phyloP scores from a whole-genome alignment of 306 rosid genomes.

The Malus fusca region DNA sequence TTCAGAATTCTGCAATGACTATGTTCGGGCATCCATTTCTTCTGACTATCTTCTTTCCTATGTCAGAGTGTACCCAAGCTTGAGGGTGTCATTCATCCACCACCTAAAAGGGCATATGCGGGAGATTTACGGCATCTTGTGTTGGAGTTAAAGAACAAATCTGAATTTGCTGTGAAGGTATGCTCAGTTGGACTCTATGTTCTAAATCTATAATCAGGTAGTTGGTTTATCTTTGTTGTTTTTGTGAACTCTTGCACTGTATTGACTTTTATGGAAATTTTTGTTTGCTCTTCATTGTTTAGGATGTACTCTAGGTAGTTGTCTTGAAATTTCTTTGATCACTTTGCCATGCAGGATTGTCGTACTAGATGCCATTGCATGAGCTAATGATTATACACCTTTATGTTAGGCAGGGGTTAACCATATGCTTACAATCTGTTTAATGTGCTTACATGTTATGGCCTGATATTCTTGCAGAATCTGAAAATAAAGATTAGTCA shows the following conservation, averaged over 20 bases:
- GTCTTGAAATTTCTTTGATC: background rate
- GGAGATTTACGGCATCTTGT: constrained; percentile 73
- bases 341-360: background rate
- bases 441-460: background rate
- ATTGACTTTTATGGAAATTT: background rate
- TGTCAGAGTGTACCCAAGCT: constrained; percentile 84
- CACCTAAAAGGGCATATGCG: constrained; percentile 64
- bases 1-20: constrained; percentile 4
- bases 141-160: constrained; percentile 76
- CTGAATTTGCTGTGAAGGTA: constrained; percentile 78
- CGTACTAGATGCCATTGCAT: constrained; percentile 5
- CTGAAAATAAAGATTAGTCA: constrained; percentile 88
- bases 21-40: constrained; percentile 7
- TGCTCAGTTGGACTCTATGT: constrained; percentile 9
- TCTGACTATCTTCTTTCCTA: background rate
- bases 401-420: constrained; percentile 4
- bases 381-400: background rate
- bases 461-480: constrained; percentile 47
- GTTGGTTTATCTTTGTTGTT: background rate
- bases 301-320: background rate
- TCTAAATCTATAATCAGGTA: background rate
- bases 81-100: constrained; percentile 56
- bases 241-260: background rate
- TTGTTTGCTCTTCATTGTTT: background rate
- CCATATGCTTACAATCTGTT: constrained; percentile 22